These are phyloP conservation scores for Salvia rosmarinus DNA, from an alignment of 257 asterid genomes.

Conservation along the genomic window DNA sequence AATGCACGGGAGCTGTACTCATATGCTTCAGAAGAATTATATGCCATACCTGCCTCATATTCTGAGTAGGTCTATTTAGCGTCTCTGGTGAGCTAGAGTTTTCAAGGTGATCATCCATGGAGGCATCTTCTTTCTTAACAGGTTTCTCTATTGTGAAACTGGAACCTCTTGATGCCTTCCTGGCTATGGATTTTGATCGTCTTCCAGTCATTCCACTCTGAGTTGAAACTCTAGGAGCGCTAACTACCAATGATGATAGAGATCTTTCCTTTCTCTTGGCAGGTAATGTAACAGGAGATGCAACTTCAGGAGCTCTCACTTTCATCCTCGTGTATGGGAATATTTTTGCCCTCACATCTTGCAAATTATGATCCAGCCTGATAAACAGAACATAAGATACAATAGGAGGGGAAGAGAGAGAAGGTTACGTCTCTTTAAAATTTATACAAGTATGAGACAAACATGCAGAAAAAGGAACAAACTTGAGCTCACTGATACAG, in stretches of 20 bases:
- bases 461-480: slow-evolving; percentile 15
- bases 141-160: slow-evolving; percentile 81
- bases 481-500: slow-evolving; percentile 10
- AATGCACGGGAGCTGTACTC: background rate
- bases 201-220: slow-evolving; percentile 88
- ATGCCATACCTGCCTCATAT: slow-evolving; percentile 64
- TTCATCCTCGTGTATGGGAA: slow-evolving; percentile 86
- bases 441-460: background rate
- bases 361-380: slow-evolving; percentile 95
- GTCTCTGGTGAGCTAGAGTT: slow-evolving; percentile 85
- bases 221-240: slow-evolving; percentile 93
- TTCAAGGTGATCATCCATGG: slow-evolving; percentile 65
- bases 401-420: background rate
- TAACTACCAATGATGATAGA: slow-evolving; percentile 90
- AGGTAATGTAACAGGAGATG: slow-evolving; percentile 68
- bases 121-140: slow-evolving; percentile 67
- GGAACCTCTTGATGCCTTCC: slow-evolving; percentile 82
- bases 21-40: slow-evolving; percentile 28
- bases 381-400: slow-evolving; percentile 27
- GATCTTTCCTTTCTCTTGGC: slow-evolving; percentile 96
- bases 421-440: background rate
- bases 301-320: slow-evolving; percentile 72
- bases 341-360: slow-evolving; percentile 87
- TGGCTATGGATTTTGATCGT: slow-evolving; percentile 79
- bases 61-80: slow-evolving; percentile 60